Base-by-base conservation (phyloP, 805 yeast genomes). In the Pichia cabralensis region DNA sequence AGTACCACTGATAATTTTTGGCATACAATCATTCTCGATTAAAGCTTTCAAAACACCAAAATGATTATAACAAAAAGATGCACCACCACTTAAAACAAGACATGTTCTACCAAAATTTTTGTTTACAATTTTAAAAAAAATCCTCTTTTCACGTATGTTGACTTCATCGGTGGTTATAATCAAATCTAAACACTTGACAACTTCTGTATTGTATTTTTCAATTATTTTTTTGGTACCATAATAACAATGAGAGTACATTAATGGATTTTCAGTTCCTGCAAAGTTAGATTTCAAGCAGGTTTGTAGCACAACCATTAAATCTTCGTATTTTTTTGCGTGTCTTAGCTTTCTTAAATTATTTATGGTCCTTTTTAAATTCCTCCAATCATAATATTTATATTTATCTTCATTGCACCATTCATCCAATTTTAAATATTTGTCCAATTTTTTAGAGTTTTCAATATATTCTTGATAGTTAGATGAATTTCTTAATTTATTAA, bases 181-280 rank as follows among this genome's bases (percentile, higher is more conserved):
- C 20, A 52, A 50, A 11, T 71, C 54, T 6, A 80, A 52, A 14
- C 76, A 60, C 22, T 53, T 46, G 1, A 65, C 63, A 8, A 78
- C 76, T 46, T 74, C 75, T 0, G 49, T 44, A 35, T 74, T 69
- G 54, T 74, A 79, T 30, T 61, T 60, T 23, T 66, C 69, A 21
- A 81, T 74, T 17, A 78, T 50, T 8, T 60, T 48, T 49, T 81
- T 81, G 0, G 94, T 79, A 9, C 92, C 92, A 48, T 72, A 79
- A 52, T 80, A 78, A 30, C 82, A 62, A 53, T 80, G 86, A 4
- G 84, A 74, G 48, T 80, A 82, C 18, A 81, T 60, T 36, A 70
- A 65, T 22, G 82, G 70, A 47, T 80, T 79, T 50, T 80, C 89
- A 3, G 75, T 75, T 2, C 92, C 92, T 3, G 85, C 86, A 58